These are phyloP conservation scores for Colletotrichum sp. DNA, from an alignment of 2,329 filamentous ascomycete species.

Conservation along the genomic window DNA sequence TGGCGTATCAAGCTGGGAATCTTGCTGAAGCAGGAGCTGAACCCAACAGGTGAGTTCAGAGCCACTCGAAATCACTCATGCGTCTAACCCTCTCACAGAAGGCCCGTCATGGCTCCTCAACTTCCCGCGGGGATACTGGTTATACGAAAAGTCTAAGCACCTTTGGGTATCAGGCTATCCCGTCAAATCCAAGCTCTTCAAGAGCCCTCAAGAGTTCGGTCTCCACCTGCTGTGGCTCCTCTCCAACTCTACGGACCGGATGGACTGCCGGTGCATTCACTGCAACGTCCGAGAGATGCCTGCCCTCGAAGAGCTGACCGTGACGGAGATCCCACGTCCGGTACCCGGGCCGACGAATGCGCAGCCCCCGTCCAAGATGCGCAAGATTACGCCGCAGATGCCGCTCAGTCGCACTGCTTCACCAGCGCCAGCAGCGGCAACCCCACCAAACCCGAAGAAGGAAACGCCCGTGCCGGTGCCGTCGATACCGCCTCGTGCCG, in stretches of 20 bases:
- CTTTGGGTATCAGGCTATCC: conserved; percentile 57
- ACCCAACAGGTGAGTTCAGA: conserved; percentile 27
- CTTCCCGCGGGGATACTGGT: conserved; percentile 51
- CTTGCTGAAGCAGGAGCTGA: conserved; percentile 49
- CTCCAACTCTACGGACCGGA: conserved; percentile 50
- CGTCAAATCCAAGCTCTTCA: conserved; percentile 52
- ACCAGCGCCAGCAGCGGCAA: background rate
- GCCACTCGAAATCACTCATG: conserved; percentile 40
- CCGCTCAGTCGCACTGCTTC: conserved; percentile 1
- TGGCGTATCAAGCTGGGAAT: conserved; percentile 52
- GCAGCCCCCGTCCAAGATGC: conserved; percentile 23
- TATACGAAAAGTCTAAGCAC: conserved; percentile 53
- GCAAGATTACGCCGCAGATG: conserved; percentile 11
- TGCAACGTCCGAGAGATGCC: conserved; percentile 41
- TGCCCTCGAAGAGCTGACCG: conserved; percentile 5
- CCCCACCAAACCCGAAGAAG: background rate
- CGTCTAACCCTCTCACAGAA: conserved; percentile 33
- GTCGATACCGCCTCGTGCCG: background rate
- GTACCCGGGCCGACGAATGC: background rate
- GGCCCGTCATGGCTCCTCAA: conserved; percentile 49
- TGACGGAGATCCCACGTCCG: background rate
- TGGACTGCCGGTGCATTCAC: conserved; percentile 56
- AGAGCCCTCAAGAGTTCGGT: conserved; percentile 58
- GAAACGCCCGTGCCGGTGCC: conserved; percentile 14
- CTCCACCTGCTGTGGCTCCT: conserved; percentile 58